Evolutionary conservation across 164 flowering plant genomes (phyloP).

Genomic region (Vitis rupestris): DNA sequence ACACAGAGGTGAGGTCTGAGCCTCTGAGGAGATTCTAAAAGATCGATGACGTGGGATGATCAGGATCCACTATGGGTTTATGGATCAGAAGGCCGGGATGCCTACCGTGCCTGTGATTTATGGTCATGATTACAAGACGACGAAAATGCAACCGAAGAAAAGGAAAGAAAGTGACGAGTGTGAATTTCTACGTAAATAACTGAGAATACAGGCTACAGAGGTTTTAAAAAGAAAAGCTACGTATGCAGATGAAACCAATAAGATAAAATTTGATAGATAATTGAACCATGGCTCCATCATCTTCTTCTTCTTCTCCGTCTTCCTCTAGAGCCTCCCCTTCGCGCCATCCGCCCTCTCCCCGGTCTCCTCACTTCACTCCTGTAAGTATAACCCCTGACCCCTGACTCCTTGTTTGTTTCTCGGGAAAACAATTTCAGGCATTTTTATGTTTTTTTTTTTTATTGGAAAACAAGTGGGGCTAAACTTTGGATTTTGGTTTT

Average conservation of each 20-base stretch:
- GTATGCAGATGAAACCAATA: background rate
- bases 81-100: background rate
- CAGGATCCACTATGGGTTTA: background rate
- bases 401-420: slow-evolving; percentile 1
- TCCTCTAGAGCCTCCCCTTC: slow-evolving; percentile 32
- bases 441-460: background rate
- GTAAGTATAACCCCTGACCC: slow-evolving; percentile 31
- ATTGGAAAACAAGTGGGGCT: too few relatives aligned
- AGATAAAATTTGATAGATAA: background rate
- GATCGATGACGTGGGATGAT: background rate
- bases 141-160: slow-evolving; percentile 17
- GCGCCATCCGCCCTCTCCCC: slow-evolving; percentile 36
- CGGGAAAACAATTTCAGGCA: background rate
- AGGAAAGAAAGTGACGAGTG: slow-evolving; percentile 7
- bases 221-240: background rate
- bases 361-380: slow-evolving; percentile 50
- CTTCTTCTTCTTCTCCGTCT: slow-evolving; percentile 33
- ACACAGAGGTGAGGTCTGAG: too few relatives aligned
- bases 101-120: slow-evolving; percentile 3
- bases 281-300: slow-evolving; percentile 33
- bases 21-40: background rate
- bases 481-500: slow-evolving; percentile 1
- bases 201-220: too few relatives aligned
- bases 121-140: slow-evolving; percentile 25
- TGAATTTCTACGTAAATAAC: background rate